phyloP scores from a whole-genome alignment of 73 alveolate species.

The Tetrahymena elliotti region DNA sequence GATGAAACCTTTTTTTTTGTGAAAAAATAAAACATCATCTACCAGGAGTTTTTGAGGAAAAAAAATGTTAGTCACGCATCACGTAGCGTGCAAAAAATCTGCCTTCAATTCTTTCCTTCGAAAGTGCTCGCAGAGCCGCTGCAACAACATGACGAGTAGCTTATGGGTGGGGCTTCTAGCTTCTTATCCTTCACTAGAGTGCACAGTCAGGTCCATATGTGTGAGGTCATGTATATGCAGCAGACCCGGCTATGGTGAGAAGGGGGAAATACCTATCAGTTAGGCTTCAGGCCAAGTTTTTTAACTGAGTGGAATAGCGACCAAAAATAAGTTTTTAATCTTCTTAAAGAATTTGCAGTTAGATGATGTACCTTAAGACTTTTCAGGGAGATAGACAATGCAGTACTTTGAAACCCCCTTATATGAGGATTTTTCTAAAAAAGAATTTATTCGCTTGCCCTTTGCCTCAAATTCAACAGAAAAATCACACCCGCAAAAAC shows the following conservation, averaged over 20 bases:
- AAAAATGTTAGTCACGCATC: not conserved
- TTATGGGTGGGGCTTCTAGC: not conserved
- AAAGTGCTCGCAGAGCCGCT: not conserved
- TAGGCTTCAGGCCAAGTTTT: not conserved
- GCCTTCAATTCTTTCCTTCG: conserved; percentile 1
- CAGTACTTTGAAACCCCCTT: not conserved
- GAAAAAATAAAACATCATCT: not conserved
- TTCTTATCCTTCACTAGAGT: not conserved
- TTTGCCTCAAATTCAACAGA: not conserved
- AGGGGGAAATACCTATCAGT: conserved; percentile 1
- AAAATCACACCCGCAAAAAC: not conserved
- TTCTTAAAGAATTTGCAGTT: not conserved
- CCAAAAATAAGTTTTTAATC: not conserved
- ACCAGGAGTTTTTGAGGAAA: not conserved
- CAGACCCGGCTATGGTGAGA: conserved; percentile 1
- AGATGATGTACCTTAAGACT: not conserved
- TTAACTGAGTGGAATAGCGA: not conserved
- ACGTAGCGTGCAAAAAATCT: not conserved
- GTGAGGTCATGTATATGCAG: not conserved
- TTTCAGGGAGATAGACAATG: not conserved
- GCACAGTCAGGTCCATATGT: not conserved
- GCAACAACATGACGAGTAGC: not conserved
- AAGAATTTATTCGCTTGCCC: not conserved
- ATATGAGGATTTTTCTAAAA: not conserved
- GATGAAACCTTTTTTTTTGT: not conserved